Percentiles rank a stretch among this genome's conserved stretches.
phyloP scores from a whole-genome alignment of 805 yeast species.

The Middelhovenomyces tepae region DNA sequence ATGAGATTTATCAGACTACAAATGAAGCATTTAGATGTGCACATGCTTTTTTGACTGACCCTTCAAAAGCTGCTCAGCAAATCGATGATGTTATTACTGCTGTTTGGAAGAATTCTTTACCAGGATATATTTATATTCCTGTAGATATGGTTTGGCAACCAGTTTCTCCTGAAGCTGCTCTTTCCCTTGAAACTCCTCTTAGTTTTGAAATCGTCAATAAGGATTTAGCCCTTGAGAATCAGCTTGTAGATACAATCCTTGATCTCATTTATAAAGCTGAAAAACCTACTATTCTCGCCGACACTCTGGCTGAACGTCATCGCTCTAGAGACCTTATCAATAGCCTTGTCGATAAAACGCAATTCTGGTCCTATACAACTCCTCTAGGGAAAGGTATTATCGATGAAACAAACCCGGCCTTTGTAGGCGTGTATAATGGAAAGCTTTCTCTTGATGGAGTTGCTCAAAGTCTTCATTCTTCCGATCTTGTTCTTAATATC shows the following conservation, averaged over 20 bases:
- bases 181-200: slow-evolving; percentile 31
- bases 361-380: slow-evolving; percentile 50
- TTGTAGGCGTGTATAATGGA: slow-evolving; percentile 69
- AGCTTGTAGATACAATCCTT: slow-evolving; percentile 39
- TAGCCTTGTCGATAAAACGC: slow-evolving; percentile 39
- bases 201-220: slow-evolving; percentile 23
- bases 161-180: slow-evolving; percentile 29
- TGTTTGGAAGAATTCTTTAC: slow-evolving; percentile 52
- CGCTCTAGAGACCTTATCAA: slow-evolving; percentile 39
- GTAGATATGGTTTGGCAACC: slow-evolving; percentile 41
- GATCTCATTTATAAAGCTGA: slow-evolving; percentile 41
- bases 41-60: slow-evolving; percentile 39
- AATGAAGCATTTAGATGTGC: slow-evolving; percentile 49
- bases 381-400: slow-evolving; percentile 64
- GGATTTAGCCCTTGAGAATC: slow-evolving; percentile 23
- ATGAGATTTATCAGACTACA: slow-evolving; percentile 55
- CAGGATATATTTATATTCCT: slow-evolving; percentile 79
- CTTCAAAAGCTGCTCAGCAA: slow-evolving; percentile 43
- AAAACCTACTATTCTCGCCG: slow-evolving; percentile 63
- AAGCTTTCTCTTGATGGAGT: slow-evolving; percentile 41
- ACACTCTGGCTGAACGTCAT: slow-evolving; percentile 59
- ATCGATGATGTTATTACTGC: slow-evolving; percentile 58
- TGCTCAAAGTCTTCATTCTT: slow-evolving; percentile 37
- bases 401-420: slow-evolving; percentile 59
- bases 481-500: slow-evolving; percentile 62